Conservation (phyloP, 495 filamentous ascomycete genomes). For the Penicillium malachiteum region DNA sequence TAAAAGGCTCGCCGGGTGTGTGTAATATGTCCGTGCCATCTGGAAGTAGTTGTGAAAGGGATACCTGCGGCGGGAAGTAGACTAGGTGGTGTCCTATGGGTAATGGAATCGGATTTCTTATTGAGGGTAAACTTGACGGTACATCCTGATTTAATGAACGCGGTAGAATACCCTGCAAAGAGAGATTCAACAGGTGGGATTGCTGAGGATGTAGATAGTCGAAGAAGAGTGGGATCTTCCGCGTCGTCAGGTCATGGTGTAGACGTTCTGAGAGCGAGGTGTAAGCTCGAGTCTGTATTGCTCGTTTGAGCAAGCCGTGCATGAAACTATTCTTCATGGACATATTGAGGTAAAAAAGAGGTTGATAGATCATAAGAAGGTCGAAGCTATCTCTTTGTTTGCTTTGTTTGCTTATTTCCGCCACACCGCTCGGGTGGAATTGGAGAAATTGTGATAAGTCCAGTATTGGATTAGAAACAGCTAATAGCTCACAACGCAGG, state of each 20-base stretch:
- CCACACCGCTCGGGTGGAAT: too few relatives aligned
- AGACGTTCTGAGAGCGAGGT: constrained; percentile 32
- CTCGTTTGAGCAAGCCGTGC: constrained; percentile 7
- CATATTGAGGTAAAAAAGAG: neutral
- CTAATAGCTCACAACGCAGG: neutral
- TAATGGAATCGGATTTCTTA: constrained; percentile 32
- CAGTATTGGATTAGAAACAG: too few relatives aligned
- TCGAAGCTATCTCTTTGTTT: too few relatives aligned
- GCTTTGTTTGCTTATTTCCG: too few relatives aligned
- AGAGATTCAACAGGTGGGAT: constrained; percentile 63
- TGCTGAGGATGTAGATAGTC: constrained; percentile 65
- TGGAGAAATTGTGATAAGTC: too few relatives aligned
- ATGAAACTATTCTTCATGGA: constrained; percentile 17
- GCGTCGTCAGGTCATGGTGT: constrained; percentile 39
- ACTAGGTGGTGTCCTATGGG: constrained; percentile 61
- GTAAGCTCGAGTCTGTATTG: constrained; percentile 14
- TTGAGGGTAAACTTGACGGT: constrained; percentile 32
- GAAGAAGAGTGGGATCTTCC: constrained; percentile 53
- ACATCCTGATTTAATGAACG: neutral
- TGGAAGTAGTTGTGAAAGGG: constrained; percentile 54
- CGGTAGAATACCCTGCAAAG: constrained; percentile 60
- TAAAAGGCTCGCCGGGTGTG: constrained; percentile 63
- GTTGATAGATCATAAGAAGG: too few relatives aligned
- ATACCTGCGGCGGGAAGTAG: constrained; percentile 68
- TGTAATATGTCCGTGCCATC: constrained; percentile 76